Conservation (phyloP, 208 protist genomes). For the Naegleria gruberi region DNA sequence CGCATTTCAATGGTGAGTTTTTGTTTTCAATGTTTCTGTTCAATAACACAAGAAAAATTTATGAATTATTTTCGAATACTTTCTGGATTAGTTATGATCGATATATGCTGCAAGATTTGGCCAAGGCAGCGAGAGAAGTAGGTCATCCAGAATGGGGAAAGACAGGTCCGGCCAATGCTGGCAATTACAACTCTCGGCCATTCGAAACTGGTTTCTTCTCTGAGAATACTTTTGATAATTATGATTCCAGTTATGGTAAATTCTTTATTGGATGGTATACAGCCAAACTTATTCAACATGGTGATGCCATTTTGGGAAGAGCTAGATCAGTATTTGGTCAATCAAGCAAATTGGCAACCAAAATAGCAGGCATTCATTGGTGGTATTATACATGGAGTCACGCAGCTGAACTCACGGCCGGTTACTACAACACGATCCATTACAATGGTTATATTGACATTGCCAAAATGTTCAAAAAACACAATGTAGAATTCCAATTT, state of each 20-base stretch:
- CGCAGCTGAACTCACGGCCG: constrained; percentile 43
- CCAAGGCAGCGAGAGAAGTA: neutral
- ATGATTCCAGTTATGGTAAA: constrained; percentile 29
- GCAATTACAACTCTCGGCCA: constrained; percentile 22
- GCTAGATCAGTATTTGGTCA: constrained; percentile 19
- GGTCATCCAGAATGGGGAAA: constrained; percentile 22
- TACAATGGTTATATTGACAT: constrained; percentile 30
- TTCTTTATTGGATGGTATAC: constrained; percentile 45
- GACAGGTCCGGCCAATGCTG: constrained; percentile 18
- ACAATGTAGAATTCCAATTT: constrained; percentile 32
- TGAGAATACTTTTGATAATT: neutral
- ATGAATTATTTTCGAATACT: no score
- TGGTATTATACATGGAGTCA: constrained; percentile 27
- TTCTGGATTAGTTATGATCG: constrained; percentile 21
- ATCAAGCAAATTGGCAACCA: constrained; percentile 20
- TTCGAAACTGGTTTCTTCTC: constrained; percentile 18
- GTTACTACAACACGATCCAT: constrained; percentile 37
- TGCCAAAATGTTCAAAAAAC: constrained; percentile 21
- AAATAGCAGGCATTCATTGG: constrained; percentile 46
- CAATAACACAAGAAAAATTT: no score
- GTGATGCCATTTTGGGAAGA: constrained; percentile 1
- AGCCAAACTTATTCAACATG: constrained; percentile 32
- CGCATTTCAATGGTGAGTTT: constrained; percentile 10
- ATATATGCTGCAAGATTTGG: constrained; percentile 23
- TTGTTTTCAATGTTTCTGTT: no score